Evolutionary conservation across 768 basidiomycete genomes (phyloP).

Genomic region (Russula virescens): DNA sequence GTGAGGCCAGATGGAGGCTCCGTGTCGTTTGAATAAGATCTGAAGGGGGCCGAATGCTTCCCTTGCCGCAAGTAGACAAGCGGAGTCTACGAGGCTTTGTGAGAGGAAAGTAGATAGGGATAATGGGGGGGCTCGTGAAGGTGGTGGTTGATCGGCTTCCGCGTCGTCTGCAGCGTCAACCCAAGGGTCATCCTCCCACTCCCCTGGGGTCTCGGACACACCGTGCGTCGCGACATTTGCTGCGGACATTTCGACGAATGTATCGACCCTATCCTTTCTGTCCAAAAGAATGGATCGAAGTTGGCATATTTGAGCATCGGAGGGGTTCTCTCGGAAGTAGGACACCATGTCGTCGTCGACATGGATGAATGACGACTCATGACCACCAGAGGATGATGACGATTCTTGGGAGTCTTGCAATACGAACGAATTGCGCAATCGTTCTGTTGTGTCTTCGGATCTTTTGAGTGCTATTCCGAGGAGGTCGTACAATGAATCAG

Average conservation of each 20-base stretch:
- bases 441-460: conserved; percentile 43
- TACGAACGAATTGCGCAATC: conserved; percentile 25
- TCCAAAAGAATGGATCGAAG: conserved; percentile 65
- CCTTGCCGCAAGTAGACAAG: conserved; percentile 60
- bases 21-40: conserved; percentile 54
- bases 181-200: conserved; percentile 81
- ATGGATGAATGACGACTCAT: conserved; percentile 25
- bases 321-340: conserved; percentile 52
- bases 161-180: conserved; percentile 41
- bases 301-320: conserved; percentile 58
- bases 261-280: conserved; percentile 63
- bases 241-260: conserved; percentile 58
- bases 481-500: conserved; percentile 49
- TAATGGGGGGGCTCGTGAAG: conserved; percentile 37
- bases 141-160: conserved; percentile 19
- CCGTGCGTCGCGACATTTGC: conserved; percentile 24
- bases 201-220: conserved; percentile 35
- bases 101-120: conserved; percentile 60
- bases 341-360: conserved; percentile 35
- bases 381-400: conserved; percentile 23
- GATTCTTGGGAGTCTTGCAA: conserved; percentile 22
- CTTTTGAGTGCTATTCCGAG: conserved; percentile 60
- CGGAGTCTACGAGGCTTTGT: conserved; percentile 49
- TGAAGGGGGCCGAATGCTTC: conserved; percentile 54
- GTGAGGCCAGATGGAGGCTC: conserved; percentile 53